Percentiles rank a stretch among this genome's conserved stretches.
Evolutionary conservation across 805 yeast genomes (phyloP).

Genomic region (Jamesozyma lodderae): DNA sequence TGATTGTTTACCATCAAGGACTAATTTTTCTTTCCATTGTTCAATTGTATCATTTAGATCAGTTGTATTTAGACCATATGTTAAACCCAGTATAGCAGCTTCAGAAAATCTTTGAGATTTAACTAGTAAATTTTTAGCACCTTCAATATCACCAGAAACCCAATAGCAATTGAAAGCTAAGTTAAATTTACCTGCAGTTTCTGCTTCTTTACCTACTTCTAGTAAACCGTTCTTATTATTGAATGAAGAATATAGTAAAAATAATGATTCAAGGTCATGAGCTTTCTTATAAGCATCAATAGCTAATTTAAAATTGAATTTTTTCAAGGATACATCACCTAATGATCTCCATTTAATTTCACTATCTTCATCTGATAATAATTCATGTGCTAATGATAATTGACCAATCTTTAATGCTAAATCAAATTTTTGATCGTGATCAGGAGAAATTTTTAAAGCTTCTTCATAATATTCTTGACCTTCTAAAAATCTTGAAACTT

Average conservation of each 20-base stretch:
- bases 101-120: conserved; percentile 68
- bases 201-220: conserved; percentile 58
- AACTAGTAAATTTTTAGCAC: conserved; percentile 56
- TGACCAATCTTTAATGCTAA: conserved; percentile 72
- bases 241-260: conserved; percentile 73
- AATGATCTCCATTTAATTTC: conserved; percentile 82
- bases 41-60: conserved; percentile 41
- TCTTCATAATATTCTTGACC: conserved; percentile 81
- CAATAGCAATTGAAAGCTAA: conserved; percentile 88
- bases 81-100: conserved; percentile 70
- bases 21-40: conserved; percentile 60
- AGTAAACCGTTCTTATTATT: conserved; percentile 56
- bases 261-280: conserved; percentile 69
- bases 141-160: conserved; percentile 63
- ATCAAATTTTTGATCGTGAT: conserved; percentile 85
- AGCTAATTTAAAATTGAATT: conserved; percentile 77
- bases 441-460: conserved; percentile 76
- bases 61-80: conserved; percentile 46
- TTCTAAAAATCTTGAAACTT: conserved; percentile 86
- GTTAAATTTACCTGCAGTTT: conserved; percentile 70
- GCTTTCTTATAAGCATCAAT: conserved; percentile 71
- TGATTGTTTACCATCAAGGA: conserved; percentile 40
- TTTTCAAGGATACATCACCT: conserved; percentile 75
- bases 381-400: conserved; percentile 60
- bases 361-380: conserved; percentile 44